phyloP scores from a whole-genome alignment of 345 rosid genomes.

The Pelargonium nanum region DNA sequence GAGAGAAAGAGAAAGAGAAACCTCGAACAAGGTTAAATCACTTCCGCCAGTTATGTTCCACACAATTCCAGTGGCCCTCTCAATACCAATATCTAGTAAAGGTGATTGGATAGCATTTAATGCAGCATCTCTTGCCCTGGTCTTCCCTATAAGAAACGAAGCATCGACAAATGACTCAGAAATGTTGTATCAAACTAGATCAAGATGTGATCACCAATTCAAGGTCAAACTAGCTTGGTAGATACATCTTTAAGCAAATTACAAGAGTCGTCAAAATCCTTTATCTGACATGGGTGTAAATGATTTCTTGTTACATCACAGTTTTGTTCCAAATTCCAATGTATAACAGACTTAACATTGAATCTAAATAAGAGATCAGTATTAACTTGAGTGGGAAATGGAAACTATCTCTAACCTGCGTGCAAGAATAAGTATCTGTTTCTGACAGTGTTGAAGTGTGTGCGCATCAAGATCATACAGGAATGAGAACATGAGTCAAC shows the following conservation, averaged over 20 bases:
- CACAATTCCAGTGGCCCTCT: constrained; percentile 96
- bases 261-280: neutral
- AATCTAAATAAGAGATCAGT: neutral
- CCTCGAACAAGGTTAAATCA: constrained; percentile 89
- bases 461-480: no score
- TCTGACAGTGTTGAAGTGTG: no score
- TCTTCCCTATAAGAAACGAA: constrained; percentile 45
- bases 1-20: constrained; percentile 13
- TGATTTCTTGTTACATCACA: no score
- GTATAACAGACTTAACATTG: neutral
- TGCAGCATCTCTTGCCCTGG: constrained; percentile 98
- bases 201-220: neutral
- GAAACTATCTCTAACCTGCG: neutral
- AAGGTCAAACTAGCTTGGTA: neutral
- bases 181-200: neutral
- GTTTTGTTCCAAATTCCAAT: neutral
- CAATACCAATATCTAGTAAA: constrained; percentile 86
- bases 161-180: no score
- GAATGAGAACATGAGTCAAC: no score
- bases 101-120: constrained; percentile 96
- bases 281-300: no score
- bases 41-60: constrained; percentile 99
- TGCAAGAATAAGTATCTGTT: neutral
- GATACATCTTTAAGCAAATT: neutral
- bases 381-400: neutral